Percentiles rank a stretch among this genome's conserved stretches.
Evolutionary conservation across 2,329 filamentous ascomycete genomes (phyloP).

Genomic region (Aspergillus neoniger): DNA sequence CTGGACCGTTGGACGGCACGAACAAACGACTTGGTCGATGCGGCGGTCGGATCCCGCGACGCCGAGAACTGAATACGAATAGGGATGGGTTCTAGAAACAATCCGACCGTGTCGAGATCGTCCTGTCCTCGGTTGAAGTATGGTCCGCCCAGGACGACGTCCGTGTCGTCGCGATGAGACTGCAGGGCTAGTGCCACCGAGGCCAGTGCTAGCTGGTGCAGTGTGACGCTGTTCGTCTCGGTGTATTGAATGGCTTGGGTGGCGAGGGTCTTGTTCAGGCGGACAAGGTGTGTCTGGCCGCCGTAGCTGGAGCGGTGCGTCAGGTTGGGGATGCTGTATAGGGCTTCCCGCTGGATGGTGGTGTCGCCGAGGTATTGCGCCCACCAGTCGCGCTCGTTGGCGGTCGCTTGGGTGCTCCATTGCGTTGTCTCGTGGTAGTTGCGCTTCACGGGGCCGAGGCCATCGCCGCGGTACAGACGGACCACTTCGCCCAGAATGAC

Average conservation of each 20-base stretch:
- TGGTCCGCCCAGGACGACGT: slow-evolving; percentile 4
- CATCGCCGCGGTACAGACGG: not conserved
- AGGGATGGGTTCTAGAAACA: slow-evolving; percentile 14
- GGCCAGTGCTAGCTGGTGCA: slow-evolving; percentile 5
- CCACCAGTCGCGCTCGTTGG: no score
- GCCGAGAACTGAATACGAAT: slow-evolving; percentile 4
- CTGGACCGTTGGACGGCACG: not conserved
- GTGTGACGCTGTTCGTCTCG: not conserved
- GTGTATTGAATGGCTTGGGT: not conserved
- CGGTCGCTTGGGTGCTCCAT: not conserved
- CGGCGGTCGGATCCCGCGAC: not conserved
- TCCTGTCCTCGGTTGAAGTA: slow-evolving; percentile 5
- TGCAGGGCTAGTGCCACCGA: slow-evolving; percentile 4
- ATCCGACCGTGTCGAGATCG: slow-evolving; percentile 5
- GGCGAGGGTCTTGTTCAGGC: no score
- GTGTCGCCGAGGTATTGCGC: not conserved
- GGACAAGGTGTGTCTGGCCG: no score
- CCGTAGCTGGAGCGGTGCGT: not conserved
- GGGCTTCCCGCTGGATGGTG: not conserved
- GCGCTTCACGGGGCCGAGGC: not conserved
- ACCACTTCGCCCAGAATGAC: not conserved
- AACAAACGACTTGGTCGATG: not conserved
- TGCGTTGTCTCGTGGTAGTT: not conserved
- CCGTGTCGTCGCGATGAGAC: not conserved
- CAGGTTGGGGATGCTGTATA: not conserved